These are phyloP conservation scores for Aspergillus diversus DNA, from an alignment of 495 filamentous ascomycete species.

Conservation along the genomic window DNA sequence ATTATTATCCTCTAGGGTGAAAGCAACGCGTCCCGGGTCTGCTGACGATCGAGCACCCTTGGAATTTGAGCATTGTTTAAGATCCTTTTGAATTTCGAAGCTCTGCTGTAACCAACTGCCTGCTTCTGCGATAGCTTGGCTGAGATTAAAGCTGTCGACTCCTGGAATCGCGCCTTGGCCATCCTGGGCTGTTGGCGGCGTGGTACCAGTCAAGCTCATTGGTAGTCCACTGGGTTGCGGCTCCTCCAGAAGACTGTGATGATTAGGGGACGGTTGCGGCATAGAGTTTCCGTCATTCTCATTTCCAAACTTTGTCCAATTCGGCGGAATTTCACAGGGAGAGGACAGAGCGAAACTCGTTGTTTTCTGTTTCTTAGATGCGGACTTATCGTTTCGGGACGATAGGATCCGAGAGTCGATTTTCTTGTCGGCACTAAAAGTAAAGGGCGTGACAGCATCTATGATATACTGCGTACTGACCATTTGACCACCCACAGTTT, in stretches of 20 bases:
- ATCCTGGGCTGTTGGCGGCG: conserved; percentile 41
- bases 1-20: too few species aligned
- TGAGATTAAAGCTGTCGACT: conserved; percentile 41
- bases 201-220: conserved; percentile 39
- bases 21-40: conserved; percentile 8
- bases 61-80: conserved; percentile 20
- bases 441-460: conserved; percentile 53
- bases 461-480: conserved; percentile 57
- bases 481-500: conserved; percentile 30
- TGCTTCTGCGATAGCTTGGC: conserved; percentile 48
- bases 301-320: conserved; percentile 7
- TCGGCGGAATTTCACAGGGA: conserved; percentile 6
- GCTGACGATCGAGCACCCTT: conserved; percentile 14
- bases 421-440: conserved; percentile 49
- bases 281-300: conserved; percentile 11
- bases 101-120: conserved; percentile 52
- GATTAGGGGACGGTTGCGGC: conserved; percentile 3
- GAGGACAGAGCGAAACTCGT: conserved; percentile 21
- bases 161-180: conserved; percentile 35
- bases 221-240: conserved; percentile 28
- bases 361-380: conserved; percentile 22
- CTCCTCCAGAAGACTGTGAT: conserved; percentile 12
- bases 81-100: conserved; percentile 42
- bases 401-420: conserved; percentile 19
- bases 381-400: conserved; percentile 12